A percentile compares a stretch with the other conserved stretches of the same genome.
Evolutionary conservation across 2,329 filamentous ascomycete genomes (phyloP).

Genomic region (Aspergillus bombycis): DNA sequence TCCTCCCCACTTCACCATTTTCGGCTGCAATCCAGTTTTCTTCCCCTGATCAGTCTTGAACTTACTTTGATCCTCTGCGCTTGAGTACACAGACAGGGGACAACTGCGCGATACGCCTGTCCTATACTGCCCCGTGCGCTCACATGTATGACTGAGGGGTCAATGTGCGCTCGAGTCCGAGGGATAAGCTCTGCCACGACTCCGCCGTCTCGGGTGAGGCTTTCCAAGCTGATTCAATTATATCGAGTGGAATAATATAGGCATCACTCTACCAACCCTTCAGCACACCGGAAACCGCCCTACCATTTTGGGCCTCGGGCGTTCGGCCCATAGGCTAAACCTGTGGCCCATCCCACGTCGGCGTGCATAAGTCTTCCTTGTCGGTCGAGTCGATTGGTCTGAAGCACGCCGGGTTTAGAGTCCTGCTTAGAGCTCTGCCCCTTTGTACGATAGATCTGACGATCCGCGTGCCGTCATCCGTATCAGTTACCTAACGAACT

Average conservation of each 20-base stretch:
- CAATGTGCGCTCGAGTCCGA: slow-evolving; percentile 5
- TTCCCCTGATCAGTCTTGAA: slow-evolving; percentile 6
- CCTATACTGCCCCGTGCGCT: no score
- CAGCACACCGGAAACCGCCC: slow-evolving; percentile 20
- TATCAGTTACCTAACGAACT: slow-evolving; percentile 17
- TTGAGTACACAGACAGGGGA: background rate
- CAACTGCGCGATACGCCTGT: background rate
- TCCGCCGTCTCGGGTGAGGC: background rate
- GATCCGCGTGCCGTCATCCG: slow-evolving; percentile 20
- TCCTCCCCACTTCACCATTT: slow-evolving; percentile 17
- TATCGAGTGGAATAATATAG: slow-evolving; percentile 3
- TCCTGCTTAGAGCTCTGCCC: slow-evolving; percentile 20
- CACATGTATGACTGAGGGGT: background rate
- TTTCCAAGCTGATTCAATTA: background rate
- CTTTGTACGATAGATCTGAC: slow-evolving; percentile 21
- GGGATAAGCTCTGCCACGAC: background rate
- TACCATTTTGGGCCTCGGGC: slow-evolving; percentile 27
- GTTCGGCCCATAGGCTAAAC: slow-evolving; percentile 28
- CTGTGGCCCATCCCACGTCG: slow-evolving; percentile 28
- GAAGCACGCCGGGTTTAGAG: slow-evolving; percentile 12
- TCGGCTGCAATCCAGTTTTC: slow-evolving; percentile 6
- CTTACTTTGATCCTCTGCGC: slow-evolving; percentile 1
- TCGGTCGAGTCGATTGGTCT: slow-evolving; percentile 30
- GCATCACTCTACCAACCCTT: slow-evolving; percentile 9
- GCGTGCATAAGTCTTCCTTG: slow-evolving; percentile 38